phyloP scores from a whole-genome alignment of 768 basidiomycete genomes.

The Omphalotus guepiniiformis region DNA sequence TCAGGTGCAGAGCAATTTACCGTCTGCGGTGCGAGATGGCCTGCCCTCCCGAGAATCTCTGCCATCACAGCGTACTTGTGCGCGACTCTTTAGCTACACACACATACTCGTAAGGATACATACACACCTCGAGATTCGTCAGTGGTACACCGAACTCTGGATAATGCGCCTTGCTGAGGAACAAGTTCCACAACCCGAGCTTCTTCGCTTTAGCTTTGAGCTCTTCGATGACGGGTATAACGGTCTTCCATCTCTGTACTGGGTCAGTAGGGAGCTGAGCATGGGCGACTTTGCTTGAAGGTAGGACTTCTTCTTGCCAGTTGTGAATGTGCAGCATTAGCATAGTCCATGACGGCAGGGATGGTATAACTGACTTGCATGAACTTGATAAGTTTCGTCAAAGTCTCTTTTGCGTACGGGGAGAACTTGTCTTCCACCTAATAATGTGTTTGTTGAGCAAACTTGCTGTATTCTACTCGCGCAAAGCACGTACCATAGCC shows the following conservation, averaged over 20 bases:
- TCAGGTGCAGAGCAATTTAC: constrained; percentile 96
- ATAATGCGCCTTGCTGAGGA: constrained; percentile 92
- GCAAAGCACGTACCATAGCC: constrained; percentile 61
- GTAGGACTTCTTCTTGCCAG: constrained; percentile 82
- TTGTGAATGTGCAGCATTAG: neutral
- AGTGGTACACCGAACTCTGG: constrained; percentile 86
- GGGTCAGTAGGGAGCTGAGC: constrained; percentile 78
- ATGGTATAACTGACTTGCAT: constrained; percentile 54
- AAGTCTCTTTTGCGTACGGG: constrained; percentile 78
- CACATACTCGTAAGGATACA: neutral
- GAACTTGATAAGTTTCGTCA: constrained; percentile 81
- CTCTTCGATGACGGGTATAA: constrained; percentile 76
- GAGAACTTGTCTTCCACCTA: constrained; percentile 96
- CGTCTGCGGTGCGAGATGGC: constrained; percentile 77
- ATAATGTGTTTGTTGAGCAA: too few species aligned
- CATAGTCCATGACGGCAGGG: neutral
- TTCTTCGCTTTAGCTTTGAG: constrained; percentile 86
- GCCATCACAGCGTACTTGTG: constrained; percentile 97
- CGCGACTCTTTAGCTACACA: neutral
- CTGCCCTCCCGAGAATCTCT: constrained; percentile 85
- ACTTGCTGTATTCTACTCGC: neutral
- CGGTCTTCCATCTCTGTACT: constrained; percentile 74
- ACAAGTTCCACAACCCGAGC: constrained; percentile 94
- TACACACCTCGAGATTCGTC: constrained; percentile 83
- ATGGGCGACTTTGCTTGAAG: constrained; percentile 72